A percentile compares a stretch with the other conserved stretches of the same genome.
Conservation (phyloP, 2,329 filamentous ascomycete species). For the Exophiala phaeomuriformis region DNA sequence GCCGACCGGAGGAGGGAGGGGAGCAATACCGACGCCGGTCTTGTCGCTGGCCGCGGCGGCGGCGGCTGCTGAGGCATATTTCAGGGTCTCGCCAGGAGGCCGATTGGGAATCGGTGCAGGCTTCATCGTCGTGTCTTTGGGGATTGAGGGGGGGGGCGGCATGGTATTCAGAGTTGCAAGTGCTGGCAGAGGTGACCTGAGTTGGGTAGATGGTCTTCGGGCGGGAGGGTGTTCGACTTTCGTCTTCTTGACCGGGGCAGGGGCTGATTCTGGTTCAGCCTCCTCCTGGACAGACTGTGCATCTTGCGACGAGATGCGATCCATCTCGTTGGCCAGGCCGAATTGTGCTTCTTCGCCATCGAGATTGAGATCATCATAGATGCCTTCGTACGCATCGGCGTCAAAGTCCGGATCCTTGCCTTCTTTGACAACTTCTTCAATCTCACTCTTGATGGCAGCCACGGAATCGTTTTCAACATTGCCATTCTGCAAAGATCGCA, state of each 20-base stretch:
- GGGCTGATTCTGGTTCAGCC: conserved; percentile 40
- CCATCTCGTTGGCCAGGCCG: conserved; percentile 71
- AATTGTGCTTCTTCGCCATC: conserved; percentile 86
- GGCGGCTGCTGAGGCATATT: conserved; percentile 93
- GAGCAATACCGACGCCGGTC: conserved; percentile 81
- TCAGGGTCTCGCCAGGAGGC: conserved; percentile 80
- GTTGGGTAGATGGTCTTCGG: conserved; percentile 74
- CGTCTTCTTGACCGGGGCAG: conserved; percentile 50
- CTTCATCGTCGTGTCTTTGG: conserved; percentile 68
- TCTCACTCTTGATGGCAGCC: conserved; percentile 79
- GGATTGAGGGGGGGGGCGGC: conserved; percentile 33
- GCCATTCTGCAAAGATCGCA: conserved; percentile 85
- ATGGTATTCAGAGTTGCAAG: conserved; percentile 76
- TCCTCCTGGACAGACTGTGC: conserved; percentile 88
- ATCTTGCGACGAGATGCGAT: conserved; percentile 91
- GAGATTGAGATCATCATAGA: conserved; percentile 91
- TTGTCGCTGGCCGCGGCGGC: conserved; percentile 87
- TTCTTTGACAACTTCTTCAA: conserved; percentile 90
- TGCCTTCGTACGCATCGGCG: conserved; percentile 69
- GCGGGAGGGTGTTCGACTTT: conserved; percentile 52
- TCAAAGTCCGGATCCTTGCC: conserved; percentile 83
- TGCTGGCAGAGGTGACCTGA: conserved; percentile 83
- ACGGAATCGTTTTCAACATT: conserved; percentile 83
- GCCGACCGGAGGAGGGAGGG: conserved; percentile 81
- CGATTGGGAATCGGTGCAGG: conserved; percentile 79